Evolutionary conservation across 768 basidiomycete genomes (phyloP).

Genomic region (Coprinopsis cinerea): DNA sequence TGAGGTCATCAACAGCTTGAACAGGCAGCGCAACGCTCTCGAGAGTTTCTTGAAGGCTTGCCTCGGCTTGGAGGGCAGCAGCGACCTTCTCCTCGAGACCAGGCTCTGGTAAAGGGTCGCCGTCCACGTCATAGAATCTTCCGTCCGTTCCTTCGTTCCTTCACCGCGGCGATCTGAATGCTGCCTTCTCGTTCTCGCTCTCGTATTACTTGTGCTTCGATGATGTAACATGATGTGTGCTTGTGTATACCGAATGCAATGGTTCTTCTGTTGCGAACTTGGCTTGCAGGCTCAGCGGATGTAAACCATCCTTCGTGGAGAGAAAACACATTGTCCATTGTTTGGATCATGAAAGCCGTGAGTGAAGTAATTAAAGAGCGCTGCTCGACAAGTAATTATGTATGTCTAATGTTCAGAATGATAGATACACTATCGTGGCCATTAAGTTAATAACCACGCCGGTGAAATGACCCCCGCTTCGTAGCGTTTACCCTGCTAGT

Average conservation of each 20-base stretch:
- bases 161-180: neutral
- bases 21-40: slow-evolving; percentile 91
- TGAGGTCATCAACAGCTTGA: slow-evolving; percentile 92
- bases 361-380: too few relatives aligned
- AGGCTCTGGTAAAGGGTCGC: slow-evolving; percentile 69
- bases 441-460: too few relatives aligned
- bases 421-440: too few relatives aligned
- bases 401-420: too few relatives aligned
- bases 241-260: neutral
- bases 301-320: too few relatives aligned
- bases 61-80: slow-evolving; percentile 76
- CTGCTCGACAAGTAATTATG: too few relatives aligned
- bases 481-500: too few relatives aligned
- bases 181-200: neutral
- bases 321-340: too few relatives aligned
- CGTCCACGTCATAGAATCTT: slow-evolving; percentile 1
- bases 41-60: slow-evolving; percentile 94
- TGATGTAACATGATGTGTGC: neutral
- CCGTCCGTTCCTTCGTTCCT: neutral
- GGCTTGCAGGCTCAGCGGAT: too few relatives aligned
- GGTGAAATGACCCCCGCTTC: too few relatives aligned
- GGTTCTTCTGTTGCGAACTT: neutral
- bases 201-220: neutral
- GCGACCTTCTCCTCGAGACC: slow-evolving; percentile 81
- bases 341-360: too few relatives aligned